Evolutionary conservation across 495 filamentous ascomycete species (phyloP).

Genomic region (Hyaloscypha finlandica): DNA sequence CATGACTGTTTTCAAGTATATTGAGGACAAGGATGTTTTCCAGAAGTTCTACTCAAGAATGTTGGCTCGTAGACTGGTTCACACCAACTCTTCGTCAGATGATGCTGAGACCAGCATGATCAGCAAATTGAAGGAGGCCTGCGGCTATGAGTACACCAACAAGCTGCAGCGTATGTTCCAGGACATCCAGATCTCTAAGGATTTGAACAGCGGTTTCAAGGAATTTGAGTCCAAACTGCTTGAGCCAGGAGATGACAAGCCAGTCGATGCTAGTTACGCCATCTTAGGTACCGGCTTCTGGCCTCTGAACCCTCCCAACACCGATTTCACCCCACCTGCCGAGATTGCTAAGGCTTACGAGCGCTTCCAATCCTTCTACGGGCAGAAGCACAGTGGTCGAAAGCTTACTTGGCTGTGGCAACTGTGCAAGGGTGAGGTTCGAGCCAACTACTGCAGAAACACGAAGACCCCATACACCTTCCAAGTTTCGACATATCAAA

Average conservation of each 20-base stretch:
- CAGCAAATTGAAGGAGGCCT: slow-evolving; percentile 97
- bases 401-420: slow-evolving; percentile 99
- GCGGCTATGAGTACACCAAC: slow-evolving; percentile 98
- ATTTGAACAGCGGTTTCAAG: slow-evolving; percentile 86
- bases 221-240: slow-evolving; percentile 58
- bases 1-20: slow-evolving; percentile 99
- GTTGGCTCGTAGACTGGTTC: slow-evolving; percentile 92
- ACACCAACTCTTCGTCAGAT: slow-evolving; percentile 90
- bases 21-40: slow-evolving; percentile 99
- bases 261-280: slow-evolving; percentile 74
- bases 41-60: slow-evolving; percentile 99
- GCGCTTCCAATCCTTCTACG: slow-evolving; percentile 88
- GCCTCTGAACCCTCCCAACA: slow-evolving; percentile 84
- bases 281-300: slow-evolving; percentile 97
- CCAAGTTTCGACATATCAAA: slow-evolving; percentile 95
- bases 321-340: slow-evolving; percentile 80
- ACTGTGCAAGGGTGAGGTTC: slow-evolving; percentile 94
- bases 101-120: slow-evolving; percentile 99
- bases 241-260: slow-evolving; percentile 58
- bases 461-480: slow-evolving; percentile 94
- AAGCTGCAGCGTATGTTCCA: slow-evolving; percentile 99
- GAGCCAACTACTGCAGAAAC: slow-evolving; percentile 86
- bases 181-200: slow-evolving; percentile 98
- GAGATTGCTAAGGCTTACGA: slow-evolving; percentile 86
- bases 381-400: slow-evolving; percentile 91